Percentiles rank a stretch among this genome's conserved stretches.
Conservation (phyloP, 345 rosid species). For the Gossypium thurberi region DNA sequence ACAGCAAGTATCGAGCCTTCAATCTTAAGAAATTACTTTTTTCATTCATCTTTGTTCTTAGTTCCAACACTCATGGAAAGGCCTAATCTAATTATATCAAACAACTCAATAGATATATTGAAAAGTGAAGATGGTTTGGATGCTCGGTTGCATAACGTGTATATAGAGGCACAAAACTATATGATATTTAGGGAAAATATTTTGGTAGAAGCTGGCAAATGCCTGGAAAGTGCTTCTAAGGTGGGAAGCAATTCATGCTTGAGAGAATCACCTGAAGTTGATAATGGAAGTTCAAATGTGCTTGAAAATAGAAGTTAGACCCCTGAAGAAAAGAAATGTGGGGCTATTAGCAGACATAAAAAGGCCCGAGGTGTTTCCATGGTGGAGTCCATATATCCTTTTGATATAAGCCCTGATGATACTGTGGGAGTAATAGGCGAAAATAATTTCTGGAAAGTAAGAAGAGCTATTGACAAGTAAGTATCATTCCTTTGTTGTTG, state of each 20-base stretch:
- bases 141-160: slow-evolving; percentile 3
- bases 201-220: slow-evolving; percentile 18
- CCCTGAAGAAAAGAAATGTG: slow-evolving; percentile 13
- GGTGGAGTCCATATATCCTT: slow-evolving; percentile 31
- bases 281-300: slow-evolving; percentile 23
- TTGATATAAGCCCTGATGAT: slow-evolving; percentile 48
- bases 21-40: too few species aligned
- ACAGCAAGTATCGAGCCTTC: too few species aligned
- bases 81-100: too few species aligned
- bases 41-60: too few species aligned
- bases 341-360: slow-evolving; percentile 12
- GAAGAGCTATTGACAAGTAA: slow-evolving; percentile 67
- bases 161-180: slow-evolving; percentile 13
- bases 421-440: slow-evolving; percentile 56
- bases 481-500: slow-evolving; percentile 17
- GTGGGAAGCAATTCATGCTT: slow-evolving; percentile 30
- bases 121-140: slow-evolving; percentile 13
- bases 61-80: too few species aligned
- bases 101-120: slow-evolving; percentile 13
- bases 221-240: slow-evolving; percentile 20
- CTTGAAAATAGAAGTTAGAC: slow-evolving; percentile 21
- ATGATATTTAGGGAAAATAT: slow-evolving; percentile 14
- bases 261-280: slow-evolving; percentile 22
- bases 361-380: slow-evolving; percentile 22
- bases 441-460: slow-evolving; percentile 59